These are phyloP conservation scores for Pelargonium australe DNA, from an alignment of 441 rosid species.

Conservation along the genomic window DNA sequence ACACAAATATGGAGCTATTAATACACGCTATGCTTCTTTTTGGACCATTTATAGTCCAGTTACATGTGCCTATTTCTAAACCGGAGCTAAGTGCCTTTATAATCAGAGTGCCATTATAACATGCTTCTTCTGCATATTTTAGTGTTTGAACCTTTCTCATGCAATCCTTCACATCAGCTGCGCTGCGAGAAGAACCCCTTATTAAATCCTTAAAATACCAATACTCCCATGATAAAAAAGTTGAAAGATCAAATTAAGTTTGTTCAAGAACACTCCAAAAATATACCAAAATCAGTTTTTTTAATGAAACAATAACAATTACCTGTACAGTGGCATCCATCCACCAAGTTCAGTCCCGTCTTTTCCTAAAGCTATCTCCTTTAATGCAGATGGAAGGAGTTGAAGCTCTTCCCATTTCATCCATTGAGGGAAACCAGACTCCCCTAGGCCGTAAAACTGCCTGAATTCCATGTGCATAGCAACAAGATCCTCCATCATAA, in stretches of 20 bases:
- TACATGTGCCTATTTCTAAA: slow-evolving; percentile 73
- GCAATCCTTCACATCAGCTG: slow-evolving; percentile 57
- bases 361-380: slow-evolving; percentile 48
- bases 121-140: slow-evolving; percentile 65
- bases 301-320: slow-evolving; percentile 13
- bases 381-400: slow-evolving; percentile 43
- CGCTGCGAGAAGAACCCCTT: slow-evolving; percentile 36
- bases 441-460: slow-evolving; percentile 47
- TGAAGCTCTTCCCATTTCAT: slow-evolving; percentile 61
- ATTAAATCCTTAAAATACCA: slow-evolving; percentile 11
- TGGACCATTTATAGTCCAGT: slow-evolving; percentile 65
- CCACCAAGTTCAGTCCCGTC: slow-evolving; percentile 61
- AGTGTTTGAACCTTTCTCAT: slow-evolving; percentile 51
- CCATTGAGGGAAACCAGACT: slow-evolving; percentile 50
- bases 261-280: not conserved
- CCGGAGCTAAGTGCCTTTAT: slow-evolving; percentile 75
- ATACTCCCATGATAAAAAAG: not conserved
- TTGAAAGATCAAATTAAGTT: not conserved
- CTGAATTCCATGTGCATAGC: slow-evolving; percentile 62
- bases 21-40: slow-evolving; percentile 44
- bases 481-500: slow-evolving; percentile 84
- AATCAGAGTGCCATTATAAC: slow-evolving; percentile 62
- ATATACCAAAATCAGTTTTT: not conserved
- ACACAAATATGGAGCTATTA: slow-evolving; percentile 47
- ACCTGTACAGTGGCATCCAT: slow-evolving; percentile 87